Evolutionary conservation across 78 protist genomes (phyloP), one percentile per base, ranked within the genome.

Genomic region (Dictyostelium firmibasis): DNA sequence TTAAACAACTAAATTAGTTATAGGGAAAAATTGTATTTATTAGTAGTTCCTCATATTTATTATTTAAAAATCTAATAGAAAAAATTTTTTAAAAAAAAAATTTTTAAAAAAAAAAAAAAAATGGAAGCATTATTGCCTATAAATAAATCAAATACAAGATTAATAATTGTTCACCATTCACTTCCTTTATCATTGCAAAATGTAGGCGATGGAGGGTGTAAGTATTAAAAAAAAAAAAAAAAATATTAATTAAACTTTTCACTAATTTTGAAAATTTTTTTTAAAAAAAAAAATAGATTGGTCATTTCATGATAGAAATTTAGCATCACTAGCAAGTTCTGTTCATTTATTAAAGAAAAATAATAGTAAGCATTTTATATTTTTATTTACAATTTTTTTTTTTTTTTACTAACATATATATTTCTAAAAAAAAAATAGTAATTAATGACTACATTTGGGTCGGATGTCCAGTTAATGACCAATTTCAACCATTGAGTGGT

Each of bases 291-390:
- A n/a, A n/a, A n/a, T n/a, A n/a, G 93, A 76, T 13, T 88, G 93
- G 85, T 62, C 93, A 67, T 88, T 69, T 69, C 79, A 81, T 44
- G 93, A 88, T 9, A 88, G 93, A 69, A 88, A 88, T 69, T 44
- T 88, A 77, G 31, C 67, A 1, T 77, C 87, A 41, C 69, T 88
- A 31, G 93, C 72, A 27, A 78, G 85, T 18, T 81, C 87, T 50
- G 41, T 88, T n/a, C 20, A 25, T 4, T 57, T 85, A 27, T 47
- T 88, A 43, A 88, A 81, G 43, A 81, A 88, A n/a, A 35, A 88
- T 23, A 88, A 88, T 31, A 67, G 93, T 87, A 87, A 27, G 44
- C 76, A n/a, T 2, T 44, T 67, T 74, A 25, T 10, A 43, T 43
- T 36, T 31, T 53, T 25, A 60, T 57, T 60, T 44, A 8, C 27